A percentile compares a stretch with the other conserved stretches of the same genome.
Evolutionary conservation across 345 rosid genomes (phyloP).

Genomic region (Sonneratia caseolaris): DNA sequence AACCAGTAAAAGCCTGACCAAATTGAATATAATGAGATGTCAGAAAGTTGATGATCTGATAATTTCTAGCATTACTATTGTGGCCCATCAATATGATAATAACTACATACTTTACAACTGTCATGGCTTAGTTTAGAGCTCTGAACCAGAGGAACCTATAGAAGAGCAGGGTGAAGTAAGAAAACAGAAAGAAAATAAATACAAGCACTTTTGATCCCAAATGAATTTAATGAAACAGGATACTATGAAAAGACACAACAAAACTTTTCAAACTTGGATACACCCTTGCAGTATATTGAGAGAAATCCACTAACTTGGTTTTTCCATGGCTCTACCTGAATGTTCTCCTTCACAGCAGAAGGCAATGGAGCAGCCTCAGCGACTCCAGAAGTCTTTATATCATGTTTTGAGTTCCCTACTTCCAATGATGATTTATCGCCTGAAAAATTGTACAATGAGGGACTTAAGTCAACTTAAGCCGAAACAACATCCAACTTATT

Average conservation of each 20-base stretch:
- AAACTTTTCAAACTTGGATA: not conserved
- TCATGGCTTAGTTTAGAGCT: constrained; percentile 29
- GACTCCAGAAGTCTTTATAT: not conserved
- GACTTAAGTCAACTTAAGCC: not conserved
- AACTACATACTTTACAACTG: constrained; percentile 31
- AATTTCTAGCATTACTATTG: not conserved
- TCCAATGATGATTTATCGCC: not conserved
- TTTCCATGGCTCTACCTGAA: not conserved
- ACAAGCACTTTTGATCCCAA: constrained; percentile 3
- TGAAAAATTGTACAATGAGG: not conserved
- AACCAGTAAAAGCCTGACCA: constrained; percentile 69
- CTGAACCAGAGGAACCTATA: constrained; percentile 33
- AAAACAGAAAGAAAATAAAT: not conserved
- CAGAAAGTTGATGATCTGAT: not conserved
- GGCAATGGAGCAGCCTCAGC: not conserved
- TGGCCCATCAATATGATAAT: not conserved
- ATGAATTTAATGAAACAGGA: not conserved
- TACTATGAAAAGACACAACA: not conserved
- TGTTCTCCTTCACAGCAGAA: not conserved
- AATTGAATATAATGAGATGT: not conserved
- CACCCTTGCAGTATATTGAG: not conserved
- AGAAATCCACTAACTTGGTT: not conserved
- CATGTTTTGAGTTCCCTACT: not conserved
- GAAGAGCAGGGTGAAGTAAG: not conserved
- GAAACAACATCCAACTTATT: not conserved